phyloP scores from a whole-genome alignment of 164 flowering plant genomes.

The Echeveria elegans region DNA sequence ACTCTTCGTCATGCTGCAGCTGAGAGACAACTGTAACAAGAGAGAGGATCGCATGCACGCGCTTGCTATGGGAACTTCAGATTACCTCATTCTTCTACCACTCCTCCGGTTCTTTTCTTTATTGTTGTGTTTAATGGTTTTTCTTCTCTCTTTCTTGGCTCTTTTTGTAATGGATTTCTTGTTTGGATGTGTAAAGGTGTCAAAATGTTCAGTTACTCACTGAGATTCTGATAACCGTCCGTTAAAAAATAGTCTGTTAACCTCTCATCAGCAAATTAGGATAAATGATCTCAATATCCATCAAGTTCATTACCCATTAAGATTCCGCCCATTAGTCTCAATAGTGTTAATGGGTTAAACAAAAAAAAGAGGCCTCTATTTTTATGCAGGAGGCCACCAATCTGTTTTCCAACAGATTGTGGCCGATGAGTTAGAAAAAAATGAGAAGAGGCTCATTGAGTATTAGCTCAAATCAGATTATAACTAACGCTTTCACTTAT shows the following conservation, averaged over 20 bases:
- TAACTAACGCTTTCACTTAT: constrained; percentile 14
- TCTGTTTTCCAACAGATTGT: constrained; percentile 58
- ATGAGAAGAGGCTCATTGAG: constrained; percentile 27
- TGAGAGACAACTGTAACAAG: constrained; percentile 58
- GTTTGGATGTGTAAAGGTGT: too few relatives aligned
- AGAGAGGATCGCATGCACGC: constrained; percentile 54
- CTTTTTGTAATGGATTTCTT: too few relatives aligned
- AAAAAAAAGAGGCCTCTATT: too few relatives aligned
- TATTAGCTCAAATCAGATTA: constrained; percentile 5
- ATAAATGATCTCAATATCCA: too few relatives aligned
- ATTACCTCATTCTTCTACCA: constrained; percentile 20
- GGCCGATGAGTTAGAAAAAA: constrained; percentile 62
- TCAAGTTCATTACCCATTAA: too few relatives aligned
- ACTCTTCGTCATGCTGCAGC: too few relatives aligned
- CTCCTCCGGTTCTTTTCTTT: constrained; percentile 25
- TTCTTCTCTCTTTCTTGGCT: neutral
- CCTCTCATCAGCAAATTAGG: too few relatives aligned
- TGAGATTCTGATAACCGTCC: too few relatives aligned
- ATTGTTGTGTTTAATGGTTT: neutral
- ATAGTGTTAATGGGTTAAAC: too few relatives aligned
- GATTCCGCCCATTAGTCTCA: too few relatives aligned
- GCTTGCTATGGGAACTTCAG: constrained; percentile 69
- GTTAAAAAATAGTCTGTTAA: too few relatives aligned
- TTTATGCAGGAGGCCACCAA: constrained; percentile 38
- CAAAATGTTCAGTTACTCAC: too few relatives aligned